A percentile compares a stretch with the other conserved stretches of the same genome.
phyloP scores from a whole-genome alignment of 768 basidiomycete genomes.

The Pilatotrama ljubarskyi region DNA sequence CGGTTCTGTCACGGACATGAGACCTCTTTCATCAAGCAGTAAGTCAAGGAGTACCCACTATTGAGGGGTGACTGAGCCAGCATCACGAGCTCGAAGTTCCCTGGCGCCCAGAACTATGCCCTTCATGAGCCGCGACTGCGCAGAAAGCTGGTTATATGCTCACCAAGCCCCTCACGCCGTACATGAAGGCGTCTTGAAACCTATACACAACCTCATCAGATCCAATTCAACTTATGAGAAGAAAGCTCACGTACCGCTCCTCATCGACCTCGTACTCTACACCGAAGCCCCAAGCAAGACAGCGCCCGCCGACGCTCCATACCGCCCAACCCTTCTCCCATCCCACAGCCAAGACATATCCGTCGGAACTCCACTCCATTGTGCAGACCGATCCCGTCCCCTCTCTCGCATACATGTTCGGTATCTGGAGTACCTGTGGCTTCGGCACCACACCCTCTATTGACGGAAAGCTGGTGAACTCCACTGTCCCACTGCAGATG shows the following conservation, averaged over 20 bases:
- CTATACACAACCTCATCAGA: constrained; percentile 19
- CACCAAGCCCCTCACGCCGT: constrained; percentile 74
- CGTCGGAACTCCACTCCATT: constrained; percentile 94
- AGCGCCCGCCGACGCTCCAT: constrained; percentile 86
- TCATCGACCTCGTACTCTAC: constrained; percentile 62
- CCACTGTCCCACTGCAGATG: constrained; percentile 60
- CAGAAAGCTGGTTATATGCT: constrained; percentile 28
- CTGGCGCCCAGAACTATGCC: constrained; percentile 86
- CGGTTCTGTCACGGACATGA: constrained; percentile 39
- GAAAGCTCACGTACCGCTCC: constrained; percentile 40
- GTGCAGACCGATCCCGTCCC: constrained; percentile 59
- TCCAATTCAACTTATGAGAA: neutral
- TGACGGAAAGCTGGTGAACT: constrained; percentile 69
- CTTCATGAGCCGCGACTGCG: constrained; percentile 3
- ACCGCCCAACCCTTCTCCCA: constrained; percentile 91
- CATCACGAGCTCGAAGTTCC: constrained; percentile 86
- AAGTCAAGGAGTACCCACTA: constrained; percentile 40
- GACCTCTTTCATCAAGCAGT: neutral
- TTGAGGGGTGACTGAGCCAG: constrained; percentile 56
- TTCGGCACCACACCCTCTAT: constrained; percentile 56
- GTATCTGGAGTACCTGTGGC: constrained; percentile 63
- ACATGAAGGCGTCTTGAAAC: constrained; percentile 86
- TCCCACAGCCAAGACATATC: constrained; percentile 91
- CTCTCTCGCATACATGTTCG: constrained; percentile 56
- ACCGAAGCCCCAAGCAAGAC: constrained; percentile 77